These are phyloP conservation scores for Mucor racemosus DNA, from an alignment of 371 early-diverging fungal species.

Conservation along the genomic window DNA sequence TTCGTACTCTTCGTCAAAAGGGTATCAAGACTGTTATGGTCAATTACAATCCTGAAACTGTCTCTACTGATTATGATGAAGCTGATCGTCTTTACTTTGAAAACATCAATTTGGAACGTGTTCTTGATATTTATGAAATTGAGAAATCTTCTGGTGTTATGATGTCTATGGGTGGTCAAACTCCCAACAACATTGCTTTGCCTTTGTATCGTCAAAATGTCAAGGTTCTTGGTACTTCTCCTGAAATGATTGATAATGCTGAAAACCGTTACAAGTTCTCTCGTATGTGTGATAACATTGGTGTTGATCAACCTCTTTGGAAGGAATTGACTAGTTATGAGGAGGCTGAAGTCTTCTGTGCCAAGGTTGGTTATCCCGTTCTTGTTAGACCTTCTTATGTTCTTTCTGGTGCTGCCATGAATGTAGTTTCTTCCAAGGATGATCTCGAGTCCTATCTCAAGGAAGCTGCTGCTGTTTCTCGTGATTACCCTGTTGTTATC, in stretches of 20 bases:
- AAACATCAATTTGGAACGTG: conserved; percentile 87
- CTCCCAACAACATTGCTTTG: conserved; percentile 96
- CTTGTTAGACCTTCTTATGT: conserved; percentile 96
- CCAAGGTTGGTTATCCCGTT: conserved; percentile 89
- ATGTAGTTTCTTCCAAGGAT: conserved; percentile 83
- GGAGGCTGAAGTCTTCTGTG: conserved; percentile 85
- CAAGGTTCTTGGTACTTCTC: conserved; percentile 90
- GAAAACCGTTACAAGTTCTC: conserved; percentile 97
- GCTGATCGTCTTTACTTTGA: conserved; percentile 95
- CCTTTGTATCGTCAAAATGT: conserved; percentile 83
- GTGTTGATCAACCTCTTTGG: conserved; percentile 96
- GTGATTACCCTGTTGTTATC: conserved; percentile 93
- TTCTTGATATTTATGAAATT: conserved; percentile 92
- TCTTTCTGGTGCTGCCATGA: conserved; percentile 96
- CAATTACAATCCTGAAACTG: conserved; percentile 98
- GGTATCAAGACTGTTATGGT: conserved; percentile 93
- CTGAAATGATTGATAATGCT: conserved; percentile 93
- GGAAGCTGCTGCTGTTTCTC: conserved; percentile 88
- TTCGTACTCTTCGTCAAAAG: conserved; percentile 83
- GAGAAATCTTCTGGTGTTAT: conserved; percentile 86
- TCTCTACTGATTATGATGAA: conserved; percentile 96
- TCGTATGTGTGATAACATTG: conserved; percentile 90
- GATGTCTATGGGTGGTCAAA: conserved; percentile 94
- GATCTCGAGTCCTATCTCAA: conserved; percentile 82
- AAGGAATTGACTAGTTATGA: conserved; percentile 86